These are phyloP conservation scores for Solanum chacoense DNA, from an alignment of 305 asterid species.

Conservation along the genomic window DNA sequence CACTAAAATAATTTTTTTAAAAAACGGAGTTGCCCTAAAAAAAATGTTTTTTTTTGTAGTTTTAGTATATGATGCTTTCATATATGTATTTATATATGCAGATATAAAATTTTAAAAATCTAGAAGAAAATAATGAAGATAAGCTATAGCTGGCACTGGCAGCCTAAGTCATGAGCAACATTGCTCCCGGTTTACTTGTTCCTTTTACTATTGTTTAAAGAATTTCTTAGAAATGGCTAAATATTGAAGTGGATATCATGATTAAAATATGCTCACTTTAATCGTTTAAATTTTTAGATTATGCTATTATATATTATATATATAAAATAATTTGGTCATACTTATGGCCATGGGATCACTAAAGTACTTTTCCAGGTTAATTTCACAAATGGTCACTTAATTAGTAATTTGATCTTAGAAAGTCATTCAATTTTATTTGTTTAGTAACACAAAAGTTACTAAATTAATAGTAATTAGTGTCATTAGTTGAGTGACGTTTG, in stretches of 20 bases:
- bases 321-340: too few relatives aligned
- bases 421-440: background rate
- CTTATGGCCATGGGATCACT: too few relatives aligned
- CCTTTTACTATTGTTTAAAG: background rate
- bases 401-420: background rate
- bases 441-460: background rate
- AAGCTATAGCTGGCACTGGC: background rate
- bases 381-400: background rate
- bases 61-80: background rate
- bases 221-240: background rate
- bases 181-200: background rate
- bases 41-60: background rate
- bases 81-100: background rate
- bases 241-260: background rate
- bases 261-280: too few relatives aligned
- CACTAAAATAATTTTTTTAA: background rate
- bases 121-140: background rate
- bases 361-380: too few relatives aligned
- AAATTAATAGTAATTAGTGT: background rate
- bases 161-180: background rate
- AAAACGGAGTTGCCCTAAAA: background rate
- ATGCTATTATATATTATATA: too few relatives aligned
- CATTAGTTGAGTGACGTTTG: background rate
- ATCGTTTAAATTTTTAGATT: too few relatives aligned
- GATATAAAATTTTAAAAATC: background rate